Conservation (phyloP, 148 eudicot genomes). For the Amaranthus hypochondriacus region DNA sequence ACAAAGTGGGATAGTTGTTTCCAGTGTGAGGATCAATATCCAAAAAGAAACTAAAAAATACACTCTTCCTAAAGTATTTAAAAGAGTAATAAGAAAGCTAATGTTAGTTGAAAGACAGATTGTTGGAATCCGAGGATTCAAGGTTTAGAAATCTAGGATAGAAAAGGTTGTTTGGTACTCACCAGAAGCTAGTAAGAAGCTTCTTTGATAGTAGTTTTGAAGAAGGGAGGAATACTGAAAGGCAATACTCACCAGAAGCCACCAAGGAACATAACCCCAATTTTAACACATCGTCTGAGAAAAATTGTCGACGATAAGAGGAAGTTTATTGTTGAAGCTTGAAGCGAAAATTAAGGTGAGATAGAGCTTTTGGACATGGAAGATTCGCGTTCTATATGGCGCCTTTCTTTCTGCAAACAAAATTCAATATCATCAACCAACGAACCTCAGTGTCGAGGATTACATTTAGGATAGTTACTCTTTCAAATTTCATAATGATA, state of each 20-base stretch:
- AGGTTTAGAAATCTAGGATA: slow-evolving; percentile 2
- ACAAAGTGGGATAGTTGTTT: slow-evolving; percentile 5
- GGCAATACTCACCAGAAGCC: background rate
- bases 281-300: background rate
- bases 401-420: slow-evolving; percentile 43
- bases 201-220: slow-evolving; percentile 4
- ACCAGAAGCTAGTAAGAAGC: background rate
- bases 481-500: no score
- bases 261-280: background rate
- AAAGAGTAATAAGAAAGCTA: slow-evolving; percentile 12
- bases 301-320: background rate
- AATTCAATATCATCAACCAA: slow-evolving; percentile 13
- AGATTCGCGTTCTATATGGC: slow-evolving; percentile 43
- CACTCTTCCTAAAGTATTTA: background rate
- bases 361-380: slow-evolving; percentile 24
- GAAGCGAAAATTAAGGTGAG: slow-evolving; percentile 9
- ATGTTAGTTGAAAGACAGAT: slow-evolving; percentile 1
- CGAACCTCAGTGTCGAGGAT: background rate
- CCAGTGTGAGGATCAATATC: slow-evolving; percentile 6
- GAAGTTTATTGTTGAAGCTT: background rate
- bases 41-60: background rate
- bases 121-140: background rate
- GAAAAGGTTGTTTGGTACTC: slow-evolving; percentile 5
- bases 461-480: background rate
- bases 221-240: background rate